Evolutionary conservation across 768 basidiomycete genomes (phyloP), one percentile per base, ranked within the genome.

Genomic region (Lentinus tigrinus): DNA sequence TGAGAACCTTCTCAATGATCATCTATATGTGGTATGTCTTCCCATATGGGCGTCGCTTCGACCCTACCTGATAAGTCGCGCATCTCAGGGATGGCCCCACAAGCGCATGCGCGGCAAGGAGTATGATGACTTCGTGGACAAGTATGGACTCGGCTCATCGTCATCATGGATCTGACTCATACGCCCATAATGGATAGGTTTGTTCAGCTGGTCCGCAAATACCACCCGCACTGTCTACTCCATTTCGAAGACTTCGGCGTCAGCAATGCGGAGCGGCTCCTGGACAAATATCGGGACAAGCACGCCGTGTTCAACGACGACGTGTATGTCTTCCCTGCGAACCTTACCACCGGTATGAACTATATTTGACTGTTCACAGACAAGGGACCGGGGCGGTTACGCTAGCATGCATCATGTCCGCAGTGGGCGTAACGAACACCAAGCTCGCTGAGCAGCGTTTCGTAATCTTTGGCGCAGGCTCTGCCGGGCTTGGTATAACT

Each of bases 201-300:
- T 65, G 85, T 93, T 3, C 85, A 87, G 62, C 77, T 93, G 13
- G 84, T 93, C 9, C 79, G 85, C 47, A 92, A 91, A 68, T 69
- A 92, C 65, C 79, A 81, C 60, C 87, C 88, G 0, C 73, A 80
- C 56, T 73, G 79, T 67, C 77, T 93, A 2, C 74, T 91, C 3
- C 91, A 95, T 67, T 93, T 94, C 58, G 92, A 94, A 67, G 91
- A 94, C 65, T 93, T 93, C 62, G 90, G 91, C 11, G 85, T 89
- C 3, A 79, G 80, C 26, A 93, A 93, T 61, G 91, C 92, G 0
- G 82, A 88, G 58, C 73, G 82, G 36, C 70, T 93, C 1, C 76
- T 93, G 38, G 77, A 84, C 39, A 75, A 76, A 40, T 92, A 89
- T 70, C 75, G 77, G 3, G 78, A 82, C 44, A 71, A 78, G 16